Base-by-base conservation (phyloP, 2,329 filamentous ascomycete species). In the Colletotrichum sp. region DNA sequence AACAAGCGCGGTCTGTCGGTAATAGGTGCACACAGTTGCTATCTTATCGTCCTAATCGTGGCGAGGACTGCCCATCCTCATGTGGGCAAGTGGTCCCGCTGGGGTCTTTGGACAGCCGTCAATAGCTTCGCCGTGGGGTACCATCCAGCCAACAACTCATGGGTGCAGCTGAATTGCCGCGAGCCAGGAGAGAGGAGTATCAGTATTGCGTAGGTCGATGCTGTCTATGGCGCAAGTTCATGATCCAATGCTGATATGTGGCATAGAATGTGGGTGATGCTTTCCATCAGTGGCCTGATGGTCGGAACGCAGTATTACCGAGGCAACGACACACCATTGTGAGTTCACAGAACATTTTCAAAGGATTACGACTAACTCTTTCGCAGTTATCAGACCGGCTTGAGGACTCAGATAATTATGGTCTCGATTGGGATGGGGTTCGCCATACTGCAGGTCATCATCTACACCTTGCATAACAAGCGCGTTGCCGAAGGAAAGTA, bases 101-200 rank as follows among this genome's bases (percentile, higher is more conserved):
- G 87, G 82, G 88, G 85, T 0, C 81, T 90, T 6, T 90, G 88
- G 89, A 90, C 89, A 4, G 83, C 83, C 0, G 84, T 90, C 1
- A 90, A 90, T 79, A 82, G 82, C 5, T 85, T 90, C 38, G 88
- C 88, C 0, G 89, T 90, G 12, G 87, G 88, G 0, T 90, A 90
- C 77, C 88, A 90, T 78, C 88, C 88, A 0, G 84, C 88, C 0
- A 87, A 90, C 72, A 90, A 90, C 80, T 85, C 87, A 0, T 90
- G 88, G 88, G 83, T 89, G 12, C 87, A 90, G 77, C 80, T 90
- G 6, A 91, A 90, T 76, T 90, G 88, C 75, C 82, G 81, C 12
- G 86, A 86, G 28, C 79, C 86, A 0, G 81, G 85, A 9, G 88
- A 90, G 79, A 80, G 87, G 72, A 90, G 87, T 76, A 87, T 90